Percentiles rank a stretch among this genome's conserved stretches.
These are phyloP conservation scores for Umbilicaria muhlenbergii DNA, from an alignment of 495 filamentous ascomycete species.

Conservation along the genomic window DNA sequence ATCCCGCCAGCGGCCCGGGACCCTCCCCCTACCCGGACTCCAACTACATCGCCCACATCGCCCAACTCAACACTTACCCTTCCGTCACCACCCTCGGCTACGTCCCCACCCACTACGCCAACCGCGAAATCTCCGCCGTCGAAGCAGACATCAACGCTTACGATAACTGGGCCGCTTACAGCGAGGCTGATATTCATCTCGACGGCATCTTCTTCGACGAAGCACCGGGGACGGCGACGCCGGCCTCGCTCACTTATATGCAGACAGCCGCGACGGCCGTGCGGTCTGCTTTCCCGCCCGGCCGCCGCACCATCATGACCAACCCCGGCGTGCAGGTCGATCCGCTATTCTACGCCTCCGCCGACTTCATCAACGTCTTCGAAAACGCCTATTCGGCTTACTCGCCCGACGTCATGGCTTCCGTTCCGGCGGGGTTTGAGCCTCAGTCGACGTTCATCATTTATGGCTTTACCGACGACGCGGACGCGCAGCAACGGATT, in stretches of 20 bases:
- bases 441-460: conserved; percentile 2
- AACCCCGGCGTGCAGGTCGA: conserved; percentile 8
- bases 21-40: conserved; percentile 14
- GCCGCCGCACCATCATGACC: conserved; percentile 1
- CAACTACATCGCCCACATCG: conserved; percentile 19
- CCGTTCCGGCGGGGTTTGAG: neutral
- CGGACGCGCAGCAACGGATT: too few species aligned
- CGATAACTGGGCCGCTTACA: conserved; percentile 21
- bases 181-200: conserved; percentile 18
- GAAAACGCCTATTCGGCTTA: conserved; percentile 1
- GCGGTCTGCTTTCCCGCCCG: neutral
- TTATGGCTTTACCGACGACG: neutral
- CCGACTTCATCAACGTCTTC: conserved; percentile 8
- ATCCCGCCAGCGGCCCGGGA: conserved; percentile 32
- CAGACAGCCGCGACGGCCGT: conserved; percentile 1
- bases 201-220: conserved; percentile 36
- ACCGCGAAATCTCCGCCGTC: conserved; percentile 15
- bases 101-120: conserved; percentile 24
- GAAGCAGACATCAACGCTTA: conserved; percentile 26
- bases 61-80: conserved; percentile 23
- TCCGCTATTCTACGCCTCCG: conserved; percentile 2
- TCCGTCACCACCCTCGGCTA: conserved; percentile 35
- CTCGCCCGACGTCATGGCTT: conserved; percentile 1
- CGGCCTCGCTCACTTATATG: neutral
- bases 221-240: conserved; percentile 11